Evolutionary conservation across 805 yeast species (phyloP).

Genomic region (Hanseniaspora singularis): DNA sequence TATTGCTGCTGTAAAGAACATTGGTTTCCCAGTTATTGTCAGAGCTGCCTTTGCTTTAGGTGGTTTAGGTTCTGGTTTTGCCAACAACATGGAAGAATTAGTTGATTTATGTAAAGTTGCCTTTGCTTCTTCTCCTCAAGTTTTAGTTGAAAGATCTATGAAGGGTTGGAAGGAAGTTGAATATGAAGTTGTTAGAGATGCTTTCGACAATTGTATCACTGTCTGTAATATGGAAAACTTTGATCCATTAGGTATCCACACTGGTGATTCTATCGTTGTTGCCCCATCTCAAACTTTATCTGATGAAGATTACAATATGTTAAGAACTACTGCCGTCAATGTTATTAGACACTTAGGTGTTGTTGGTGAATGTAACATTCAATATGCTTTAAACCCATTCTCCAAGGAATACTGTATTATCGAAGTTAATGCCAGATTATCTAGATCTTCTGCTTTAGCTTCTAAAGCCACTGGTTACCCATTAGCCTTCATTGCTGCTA

Average conservation of each 20-base stretch:
- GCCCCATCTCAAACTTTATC: constrained; percentile 97
- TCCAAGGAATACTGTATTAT: constrained; percentile 92
- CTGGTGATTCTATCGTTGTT: constrained; percentile 97
- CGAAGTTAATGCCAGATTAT: constrained; percentile 93
- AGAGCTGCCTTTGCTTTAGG: constrained; percentile 96
- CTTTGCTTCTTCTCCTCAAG: constrained; percentile 82
- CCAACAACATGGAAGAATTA: constrained; percentile 69
- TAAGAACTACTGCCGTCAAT: constrained; percentile 93
- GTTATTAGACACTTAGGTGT: constrained; percentile 96
- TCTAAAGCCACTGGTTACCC: constrained; percentile 99
- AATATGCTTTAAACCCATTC: constrained; percentile 91
- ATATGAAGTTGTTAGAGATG: constrained; percentile 95
- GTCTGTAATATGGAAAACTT: constrained; percentile 99
- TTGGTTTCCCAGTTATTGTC: constrained; percentile 93
- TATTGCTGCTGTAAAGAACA: constrained; percentile 68
- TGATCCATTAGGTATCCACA: constrained; percentile 95
- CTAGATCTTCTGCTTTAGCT: constrained; percentile 94
- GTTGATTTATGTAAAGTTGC: constrained; percentile 82
- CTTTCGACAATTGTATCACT: constrained; percentile 92
- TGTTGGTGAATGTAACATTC: constrained; percentile 98
- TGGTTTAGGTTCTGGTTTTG: constrained; percentile 96
- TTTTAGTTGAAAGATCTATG: constrained; percentile 87
- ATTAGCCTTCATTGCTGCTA: constrained; percentile 96
- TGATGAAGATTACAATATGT: constrained; percentile 96
- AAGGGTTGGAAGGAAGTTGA: constrained; percentile 99